Evolutionary conservation across 306 rosid species (phyloP), one percentile per base, ranked within the genome.

Genomic region (Quercus engelmannii): DNA sequence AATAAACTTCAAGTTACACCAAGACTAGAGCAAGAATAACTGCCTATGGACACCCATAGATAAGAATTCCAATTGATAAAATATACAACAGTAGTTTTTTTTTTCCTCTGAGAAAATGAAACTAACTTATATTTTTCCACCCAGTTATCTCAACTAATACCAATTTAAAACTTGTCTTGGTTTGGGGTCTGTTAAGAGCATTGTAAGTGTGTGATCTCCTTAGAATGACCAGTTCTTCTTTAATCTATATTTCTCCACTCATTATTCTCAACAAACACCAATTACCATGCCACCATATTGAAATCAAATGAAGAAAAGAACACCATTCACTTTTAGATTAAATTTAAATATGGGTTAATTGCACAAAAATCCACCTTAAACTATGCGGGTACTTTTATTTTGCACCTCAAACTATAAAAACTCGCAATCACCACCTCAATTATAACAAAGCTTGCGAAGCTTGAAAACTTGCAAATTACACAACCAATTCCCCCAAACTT

Each of bases 1-100:
- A 77, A 74, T 69, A 20, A 77, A 64, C 52, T 76, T 70, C 67
- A 52, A 43, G 18, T 26, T 64, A 72, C 54, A 19, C 30, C 23
- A 25, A 74, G 21, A 41, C 74, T 19, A 51, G 21, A 13, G 59
- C 43, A 55, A 75, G 43, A 73, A 57, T 58, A 49, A 30, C 35
- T 62, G 75, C 55, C 65, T 11, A 26, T 28, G 56, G 18, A 57
- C 63, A 56, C 35, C 55, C 64, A 69, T 6, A 21, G 20, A 11
- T 11, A 33, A 77, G 69, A 30, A 64, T 33, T 62, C 7, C 41
- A 62, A 62, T 11, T 41, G 46, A 49, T 49, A 13, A 49, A 49
- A 30, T 17, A 26, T 63, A 28, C 10, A 28, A 19, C 41, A 4
- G 69, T 62, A 14, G 1, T 62, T 25, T 14, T 4, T 28, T 13